Evolutionary conservation across 331 rosid genomes (phyloP).

Genomic region (Arachis monticola): DNA sequence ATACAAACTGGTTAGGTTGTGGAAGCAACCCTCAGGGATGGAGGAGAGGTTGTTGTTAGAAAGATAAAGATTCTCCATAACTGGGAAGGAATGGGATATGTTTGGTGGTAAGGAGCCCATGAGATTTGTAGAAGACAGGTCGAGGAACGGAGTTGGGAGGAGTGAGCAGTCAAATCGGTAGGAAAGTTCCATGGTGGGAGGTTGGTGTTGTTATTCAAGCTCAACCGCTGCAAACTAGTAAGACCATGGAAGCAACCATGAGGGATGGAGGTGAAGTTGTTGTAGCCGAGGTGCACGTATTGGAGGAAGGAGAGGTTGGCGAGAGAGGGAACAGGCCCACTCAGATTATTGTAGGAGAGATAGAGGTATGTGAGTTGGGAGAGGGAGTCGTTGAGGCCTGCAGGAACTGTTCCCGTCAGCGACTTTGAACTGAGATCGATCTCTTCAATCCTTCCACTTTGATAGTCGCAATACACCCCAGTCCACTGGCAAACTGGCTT

Average conservation of each 20-base stretch:
- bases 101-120: too few species aligned
- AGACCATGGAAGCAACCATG: background rate
- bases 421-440: accelerated
- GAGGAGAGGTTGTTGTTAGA: background rate
- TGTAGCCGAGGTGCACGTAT: too few species aligned
- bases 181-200: background rate
- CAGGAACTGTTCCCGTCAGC: background rate
- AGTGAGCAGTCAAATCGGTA: background rate
- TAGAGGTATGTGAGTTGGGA: background rate
- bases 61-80: too few species aligned
- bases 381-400: background rate
- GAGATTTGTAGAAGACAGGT: too few species aligned
- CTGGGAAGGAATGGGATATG: too few species aligned
- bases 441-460: accelerated
- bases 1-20: too few species aligned
- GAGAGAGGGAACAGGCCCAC: too few species aligned
- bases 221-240: background rate
- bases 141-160: too few species aligned
- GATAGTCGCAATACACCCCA: background rate
- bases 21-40: background rate
- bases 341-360: too few species aligned
- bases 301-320: too few species aligned
- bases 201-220: background rate
- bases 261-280: too few species aligned
- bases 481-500: background rate